Percentiles rank a stretch among this genome's conserved stretches.
Evolutionary conservation across 2,329 filamentous ascomycete species (phyloP).

Genomic region (Zymoseptoria tritici): DNA sequence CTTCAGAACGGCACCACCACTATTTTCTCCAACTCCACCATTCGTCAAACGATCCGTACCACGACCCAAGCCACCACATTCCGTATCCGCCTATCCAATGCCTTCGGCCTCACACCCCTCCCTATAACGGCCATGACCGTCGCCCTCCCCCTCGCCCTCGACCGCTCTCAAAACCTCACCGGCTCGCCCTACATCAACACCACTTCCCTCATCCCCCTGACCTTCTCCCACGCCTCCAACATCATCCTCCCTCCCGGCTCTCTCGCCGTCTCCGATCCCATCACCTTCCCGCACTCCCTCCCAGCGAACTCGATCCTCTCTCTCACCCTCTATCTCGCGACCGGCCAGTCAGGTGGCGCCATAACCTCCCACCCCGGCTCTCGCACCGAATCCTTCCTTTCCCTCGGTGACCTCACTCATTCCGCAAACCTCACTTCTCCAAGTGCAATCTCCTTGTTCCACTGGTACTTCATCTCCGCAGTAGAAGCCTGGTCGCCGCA

Average conservation of each 20-base stretch:
- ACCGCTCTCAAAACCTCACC: conserved; percentile 40
- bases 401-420: conserved; percentile 49
- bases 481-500: conserved; percentile 49
- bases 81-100: conserved; percentile 58
- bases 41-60: conserved; percentile 59
- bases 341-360: conserved; percentile 48
- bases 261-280: conserved; percentile 53
- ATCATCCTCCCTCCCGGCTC: conserved; percentile 50
- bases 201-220: conserved; percentile 46
- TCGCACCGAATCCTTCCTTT: conserved; percentile 55
- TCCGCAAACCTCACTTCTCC: conserved; percentile 40
- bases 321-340: conserved; percentile 51
- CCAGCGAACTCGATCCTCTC: conserved; percentile 45
- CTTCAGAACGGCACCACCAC: conserved; percentile 44
- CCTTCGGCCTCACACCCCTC: conserved; percentile 54
- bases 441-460: conserved; percentile 29
- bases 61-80: conserved; percentile 48
- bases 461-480: conserved; percentile 54
- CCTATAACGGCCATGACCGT: conserved; percentile 54
- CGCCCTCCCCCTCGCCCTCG: conserved; percentile 41
- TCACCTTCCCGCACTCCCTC: conserved; percentile 44
- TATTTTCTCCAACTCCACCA: conserved; percentile 55
- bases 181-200: conserved; percentile 49
- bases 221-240: conserved; percentile 49
- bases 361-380: conserved; percentile 61